phyloP scores from a whole-genome alignment of 805 yeast species.

The Wickerhamomyces subpelliculosus region DNA sequence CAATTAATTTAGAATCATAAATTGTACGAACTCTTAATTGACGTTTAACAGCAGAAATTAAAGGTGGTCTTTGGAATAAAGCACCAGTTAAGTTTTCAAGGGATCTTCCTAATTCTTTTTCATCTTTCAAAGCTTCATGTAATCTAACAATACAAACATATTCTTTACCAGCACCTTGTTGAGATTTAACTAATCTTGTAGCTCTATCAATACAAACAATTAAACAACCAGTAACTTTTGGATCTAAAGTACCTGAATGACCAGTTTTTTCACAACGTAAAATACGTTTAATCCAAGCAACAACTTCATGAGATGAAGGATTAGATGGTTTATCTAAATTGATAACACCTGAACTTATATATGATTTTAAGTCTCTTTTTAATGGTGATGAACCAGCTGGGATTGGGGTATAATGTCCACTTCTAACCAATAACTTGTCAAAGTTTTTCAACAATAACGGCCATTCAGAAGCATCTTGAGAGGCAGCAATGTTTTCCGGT shows the following conservation, averaged over 20 bases:
- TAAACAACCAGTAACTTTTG: slow-evolving; percentile 97
- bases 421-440: slow-evolving; percentile 89
- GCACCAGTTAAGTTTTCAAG: slow-evolving; percentile 98
- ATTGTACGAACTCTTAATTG: slow-evolving; percentile 97
- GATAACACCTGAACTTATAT: slow-evolving; percentile 91
- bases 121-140: slow-evolving; percentile 88
- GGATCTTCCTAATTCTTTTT: slow-evolving; percentile 78
- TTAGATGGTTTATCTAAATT: slow-evolving; percentile 97
- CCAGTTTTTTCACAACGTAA: slow-evolving; percentile 96
- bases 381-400: slow-evolving; percentile 94
- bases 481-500: slow-evolving; percentile 76
- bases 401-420: slow-evolving; percentile 96
- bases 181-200: slow-evolving; percentile 94
- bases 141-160: slow-evolving; percentile 95
- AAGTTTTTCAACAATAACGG: slow-evolving; percentile 90
- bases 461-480: slow-evolving; percentile 90
- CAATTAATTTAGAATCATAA: slow-evolving; percentile 91
- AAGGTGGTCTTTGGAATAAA: slow-evolving; percentile 97
- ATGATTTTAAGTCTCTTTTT: slow-evolving; percentile 86
- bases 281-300: slow-evolving; percentile 97
- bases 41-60: slow-evolving; percentile 98
- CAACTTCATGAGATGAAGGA: slow-evolving; percentile 98
- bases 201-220: slow-evolving; percentile 98
- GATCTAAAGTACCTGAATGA: slow-evolving; percentile 98
- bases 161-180: slow-evolving; percentile 99